Percentiles rank a stretch among this genome's conserved stretches.
phyloP scores from a whole-genome alignment of 768 basidiomycete genomes.

The Leccinum rimulosum region DNA sequence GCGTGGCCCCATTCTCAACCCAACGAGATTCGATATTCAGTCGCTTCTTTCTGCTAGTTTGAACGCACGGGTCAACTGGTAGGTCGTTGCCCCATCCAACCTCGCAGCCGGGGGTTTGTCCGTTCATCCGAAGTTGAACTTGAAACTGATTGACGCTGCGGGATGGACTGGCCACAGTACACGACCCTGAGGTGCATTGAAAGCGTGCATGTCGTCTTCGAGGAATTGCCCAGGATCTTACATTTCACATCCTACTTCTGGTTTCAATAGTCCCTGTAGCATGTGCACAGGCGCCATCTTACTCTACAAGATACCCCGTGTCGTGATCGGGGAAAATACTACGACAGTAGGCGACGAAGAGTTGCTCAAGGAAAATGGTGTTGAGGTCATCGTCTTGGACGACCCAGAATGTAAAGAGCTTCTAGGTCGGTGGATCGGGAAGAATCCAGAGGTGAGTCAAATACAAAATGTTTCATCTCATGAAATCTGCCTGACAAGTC shows the following conservation, averaged over 20 bases:
- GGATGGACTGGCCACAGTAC: conserved; percentile 25
- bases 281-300: conserved; percentile 66
- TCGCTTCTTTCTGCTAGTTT: conserved; percentile 12
- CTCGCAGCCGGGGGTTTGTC: neutral
- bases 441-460: conserved; percentile 48
- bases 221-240: neutral
- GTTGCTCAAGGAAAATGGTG: conserved; percentile 50
- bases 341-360: conserved; percentile 56
- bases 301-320: conserved; percentile 62
- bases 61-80: conserved; percentile 37
- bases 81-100: conserved; percentile 4
- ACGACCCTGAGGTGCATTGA: conserved; percentile 36
- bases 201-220: neutral
- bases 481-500: neutral
- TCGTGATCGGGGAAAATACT: conserved; percentile 63
- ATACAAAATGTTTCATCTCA: neutral
- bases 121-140: neutral
- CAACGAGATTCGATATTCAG: conserved; percentile 9
- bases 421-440: conserved; percentile 54
- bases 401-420: conserved; percentile 50
- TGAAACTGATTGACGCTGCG: neutral
- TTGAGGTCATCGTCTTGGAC: conserved; percentile 51
- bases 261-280: conserved; percentile 47
- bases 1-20: neutral
- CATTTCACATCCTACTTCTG: neutral